Conservation (phyloP, 306 rosid species). For the Gynostemma pentaphyllum region DNA sequence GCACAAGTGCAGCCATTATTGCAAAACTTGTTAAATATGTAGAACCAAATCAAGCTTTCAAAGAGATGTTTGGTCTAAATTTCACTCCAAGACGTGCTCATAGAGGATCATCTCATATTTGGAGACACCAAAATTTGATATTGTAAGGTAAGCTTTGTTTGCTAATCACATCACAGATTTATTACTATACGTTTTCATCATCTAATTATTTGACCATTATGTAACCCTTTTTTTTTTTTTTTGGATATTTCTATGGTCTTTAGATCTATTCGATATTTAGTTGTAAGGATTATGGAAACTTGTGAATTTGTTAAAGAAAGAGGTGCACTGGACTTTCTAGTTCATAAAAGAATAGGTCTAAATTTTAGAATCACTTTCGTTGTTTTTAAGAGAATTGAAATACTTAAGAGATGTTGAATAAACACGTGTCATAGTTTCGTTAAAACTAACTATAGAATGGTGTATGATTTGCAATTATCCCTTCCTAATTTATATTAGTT, state of each 20-base stretch:
- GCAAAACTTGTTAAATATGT: conserved; percentile 65
- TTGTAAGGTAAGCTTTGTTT: not conserved
- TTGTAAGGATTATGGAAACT: not conserved
- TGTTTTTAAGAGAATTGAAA: no score
- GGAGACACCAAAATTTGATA: not conserved
- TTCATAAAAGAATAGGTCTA: no score
- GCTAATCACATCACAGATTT: not conserved
- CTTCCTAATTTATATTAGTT: no score
- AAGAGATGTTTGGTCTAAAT: conserved; percentile 98
- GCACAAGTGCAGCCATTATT: conserved; percentile 67
- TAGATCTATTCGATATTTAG: not conserved
- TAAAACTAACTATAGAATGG: no score
- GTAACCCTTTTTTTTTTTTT: not conserved
- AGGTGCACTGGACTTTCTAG: not conserved
- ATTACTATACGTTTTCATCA: no score
- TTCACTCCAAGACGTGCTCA: conserved; percentile 33
- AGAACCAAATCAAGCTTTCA: conserved; percentile 71
- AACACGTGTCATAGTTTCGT: no score
- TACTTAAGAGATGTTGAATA: no score
- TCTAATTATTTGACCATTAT: no score
- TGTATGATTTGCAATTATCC: no score
- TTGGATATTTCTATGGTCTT: not conserved
- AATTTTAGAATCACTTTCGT: no score
- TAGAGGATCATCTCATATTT: not conserved
- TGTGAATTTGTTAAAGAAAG: not conserved